Evolutionary conservation across 495 filamentous ascomycete genomes (phyloP).

Genomic region (Hyaloscypha bicolor): DNA sequence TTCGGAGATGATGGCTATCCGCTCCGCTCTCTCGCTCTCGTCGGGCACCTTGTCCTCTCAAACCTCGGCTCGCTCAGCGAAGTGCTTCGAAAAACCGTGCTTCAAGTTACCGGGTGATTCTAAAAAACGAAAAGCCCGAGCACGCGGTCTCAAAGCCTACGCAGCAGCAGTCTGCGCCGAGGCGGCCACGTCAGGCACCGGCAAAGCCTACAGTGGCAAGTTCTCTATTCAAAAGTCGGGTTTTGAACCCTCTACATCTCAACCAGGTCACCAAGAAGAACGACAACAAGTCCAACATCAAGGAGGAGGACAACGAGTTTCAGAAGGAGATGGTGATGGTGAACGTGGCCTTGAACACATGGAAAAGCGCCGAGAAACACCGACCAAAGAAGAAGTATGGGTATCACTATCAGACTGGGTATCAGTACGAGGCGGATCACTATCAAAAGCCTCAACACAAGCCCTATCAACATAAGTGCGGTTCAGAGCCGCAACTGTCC

Average conservation of each 20-base stretch:
- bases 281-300: slow-evolving; percentile 24
- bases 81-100: slow-evolving; percentile 48
- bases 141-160: slow-evolving; percentile 47
- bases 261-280: slow-evolving; percentile 36
- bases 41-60: slow-evolving; percentile 44
- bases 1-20: slow-evolving; percentile 59
- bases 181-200: slow-evolving; percentile 29
- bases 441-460: slow-evolving; percentile 29
- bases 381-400: slow-evolving; percentile 32
- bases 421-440: slow-evolving; percentile 17
- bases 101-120: slow-evolving; percentile 49
- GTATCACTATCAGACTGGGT: slow-evolving; percentile 28
- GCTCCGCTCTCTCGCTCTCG: slow-evolving; percentile 47
- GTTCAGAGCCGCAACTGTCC: slow-evolving; percentile 18
- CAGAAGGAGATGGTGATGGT: slow-evolving; percentile 27
- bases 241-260: slow-evolving; percentile 51
- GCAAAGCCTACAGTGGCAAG: slow-evolving; percentile 33
- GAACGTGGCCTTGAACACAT: slow-evolving; percentile 31
- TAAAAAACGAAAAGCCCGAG: slow-evolving; percentile 45
- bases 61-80: slow-evolving; percentile 34
- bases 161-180: slow-evolving; percentile 43
- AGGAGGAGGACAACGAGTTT: slow-evolving; percentile 32
- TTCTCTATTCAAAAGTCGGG: slow-evolving; percentile 45
- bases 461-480: slow-evolving; percentile 28
- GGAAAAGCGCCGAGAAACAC: slow-evolving; percentile 38